Conservation (phyloP, 2,329 filamentous ascomycete genomes). For the Penicillium expansum region DNA sequence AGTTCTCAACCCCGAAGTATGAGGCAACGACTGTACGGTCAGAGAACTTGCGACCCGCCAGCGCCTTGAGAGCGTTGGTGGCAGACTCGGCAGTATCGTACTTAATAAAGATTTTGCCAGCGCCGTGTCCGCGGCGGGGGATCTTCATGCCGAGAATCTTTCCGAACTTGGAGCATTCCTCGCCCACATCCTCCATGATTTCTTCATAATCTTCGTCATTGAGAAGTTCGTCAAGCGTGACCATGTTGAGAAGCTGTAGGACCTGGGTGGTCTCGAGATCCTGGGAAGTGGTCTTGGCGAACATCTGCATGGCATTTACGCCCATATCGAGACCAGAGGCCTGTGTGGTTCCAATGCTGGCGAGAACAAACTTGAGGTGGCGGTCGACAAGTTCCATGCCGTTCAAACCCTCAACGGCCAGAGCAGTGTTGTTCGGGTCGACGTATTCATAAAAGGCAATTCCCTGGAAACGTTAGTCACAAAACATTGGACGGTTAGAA, state of each 20-base stretch:
- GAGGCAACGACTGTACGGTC: constrained; percentile 95
- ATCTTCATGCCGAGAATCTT: constrained; percentile 85
- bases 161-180: constrained; percentile 92
- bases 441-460: constrained; percentile 96
- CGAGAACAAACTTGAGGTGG: constrained; percentile 79
- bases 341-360: constrained; percentile 92
- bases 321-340: constrained; percentile 89
- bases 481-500: constrained; percentile 27
- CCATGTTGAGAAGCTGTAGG: constrained; percentile 95
- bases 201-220: constrained; percentile 96
- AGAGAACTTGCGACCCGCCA: constrained; percentile 93
- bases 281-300: constrained; percentile 80
- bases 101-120: constrained; percentile 98
- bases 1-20: constrained; percentile 96
- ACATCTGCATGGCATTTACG: constrained; percentile 96
- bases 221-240: constrained; percentile 90
- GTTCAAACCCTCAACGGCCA: constrained; percentile 86
- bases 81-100: constrained; percentile 76
- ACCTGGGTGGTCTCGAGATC: constrained; percentile 80
- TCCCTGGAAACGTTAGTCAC: constrained; percentile 55
- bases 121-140: constrained; percentile 79
- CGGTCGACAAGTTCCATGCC: constrained; percentile 90
- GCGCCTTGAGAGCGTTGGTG: constrained; percentile 78
- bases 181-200: constrained; percentile 90
- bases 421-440: constrained; percentile 70